Base-by-base conservation (phyloP, 495 filamentous ascomycete genomes). In the Bathelium albidoporum region DNA sequence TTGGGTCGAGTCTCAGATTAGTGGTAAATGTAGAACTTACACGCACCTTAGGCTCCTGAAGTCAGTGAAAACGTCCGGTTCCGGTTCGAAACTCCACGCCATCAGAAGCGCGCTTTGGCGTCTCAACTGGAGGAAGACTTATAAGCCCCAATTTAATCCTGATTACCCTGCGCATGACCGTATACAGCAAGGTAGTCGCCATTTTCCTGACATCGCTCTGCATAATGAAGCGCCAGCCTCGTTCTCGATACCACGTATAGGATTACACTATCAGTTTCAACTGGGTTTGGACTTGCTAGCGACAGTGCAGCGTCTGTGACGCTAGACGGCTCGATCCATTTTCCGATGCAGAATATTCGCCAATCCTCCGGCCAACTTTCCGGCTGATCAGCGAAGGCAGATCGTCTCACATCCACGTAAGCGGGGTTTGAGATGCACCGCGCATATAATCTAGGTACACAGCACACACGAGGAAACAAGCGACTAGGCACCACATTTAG, bases 361-460 rank as follows among this genome's bases (percentile, higher is more conserved):
- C 49, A 55, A 29, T 55, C 49, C 49, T 29, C 49, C 49, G 49
- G 49, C 49, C 49, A 55, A 55, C 49, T 24, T 29, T 55, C 49
- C 49, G 49, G 49, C 24, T 55, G 22, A 55, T 55, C 49, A 55
- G n/a, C n/a, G n/a, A n/a, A n/a, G n/a, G n/a, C n/a, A n/a, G n/a
- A n/a, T n/a, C n/a, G n/a, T n/a, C n/a, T n/a, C n/a, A n/a, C n/a
- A n/a, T n/a, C n/a, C n/a, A n/a, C n/a, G n/a, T n/a, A n/a, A n/a
- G n/a, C n/a, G n/a, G n/a, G n/a, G n/a, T n/a, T n/a, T n/a, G n/a
- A n/a, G n/a, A n/a, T n/a, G n/a, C n/a, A n/a, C n/a, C n/a, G n/a
- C n/a, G n/a, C n/a, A n/a, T n/a, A n/a, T n/a, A n/a, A n/a, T n/a
- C n/a, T n/a, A n/a, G n/a, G n/a, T n/a, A n/a, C n/a, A n/a, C n/a